A percentile compares a stretch with the other conserved stretches of the same genome.
phyloP scores from a whole-genome alignment of 2,329 filamentous ascomycete genomes.

The Sporothrix schenckii region DNA sequence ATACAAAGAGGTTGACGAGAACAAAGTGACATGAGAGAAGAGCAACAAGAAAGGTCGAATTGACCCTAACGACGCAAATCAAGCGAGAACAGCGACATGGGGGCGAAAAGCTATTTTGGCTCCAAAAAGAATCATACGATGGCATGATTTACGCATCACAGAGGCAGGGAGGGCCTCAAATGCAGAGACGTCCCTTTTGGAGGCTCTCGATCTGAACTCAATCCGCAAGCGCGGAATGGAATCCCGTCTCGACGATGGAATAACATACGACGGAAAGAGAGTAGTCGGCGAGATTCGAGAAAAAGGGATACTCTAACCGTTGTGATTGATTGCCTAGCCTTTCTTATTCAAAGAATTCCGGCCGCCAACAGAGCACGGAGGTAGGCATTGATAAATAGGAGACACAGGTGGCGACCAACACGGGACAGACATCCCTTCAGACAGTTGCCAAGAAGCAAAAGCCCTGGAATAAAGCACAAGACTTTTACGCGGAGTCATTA shows the following conservation, averaged over 20 bases:
- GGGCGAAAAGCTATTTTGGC: slow-evolving; percentile 15
- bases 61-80: slow-evolving; percentile 8
- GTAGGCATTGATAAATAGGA: not conserved
- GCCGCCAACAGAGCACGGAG: not conserved
- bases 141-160: too few species aligned
- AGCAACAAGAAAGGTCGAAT: not conserved
- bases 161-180: not conserved
- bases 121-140: not conserved
- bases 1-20: not conserved
- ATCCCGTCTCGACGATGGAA: not conserved
- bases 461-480: too few species aligned
- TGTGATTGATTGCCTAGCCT: not conserved
- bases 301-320: not conserved
- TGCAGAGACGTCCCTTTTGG: not conserved
- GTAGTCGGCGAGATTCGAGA: not conserved
- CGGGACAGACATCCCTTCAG: too few species aligned
- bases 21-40: not conserved
- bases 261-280: not conserved
- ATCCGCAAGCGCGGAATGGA: not conserved
- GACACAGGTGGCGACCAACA: not conserved
- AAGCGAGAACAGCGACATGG: slow-evolving; percentile 15
- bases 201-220: not conserved
- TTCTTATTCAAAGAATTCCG: not conserved
- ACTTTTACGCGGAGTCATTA: not conserved
- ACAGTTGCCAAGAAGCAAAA: too few species aligned